Evolutionary conservation across 495 filamentous ascomycete genomes (phyloP).

Genomic region (Cercophora newfieldiana): DNA sequence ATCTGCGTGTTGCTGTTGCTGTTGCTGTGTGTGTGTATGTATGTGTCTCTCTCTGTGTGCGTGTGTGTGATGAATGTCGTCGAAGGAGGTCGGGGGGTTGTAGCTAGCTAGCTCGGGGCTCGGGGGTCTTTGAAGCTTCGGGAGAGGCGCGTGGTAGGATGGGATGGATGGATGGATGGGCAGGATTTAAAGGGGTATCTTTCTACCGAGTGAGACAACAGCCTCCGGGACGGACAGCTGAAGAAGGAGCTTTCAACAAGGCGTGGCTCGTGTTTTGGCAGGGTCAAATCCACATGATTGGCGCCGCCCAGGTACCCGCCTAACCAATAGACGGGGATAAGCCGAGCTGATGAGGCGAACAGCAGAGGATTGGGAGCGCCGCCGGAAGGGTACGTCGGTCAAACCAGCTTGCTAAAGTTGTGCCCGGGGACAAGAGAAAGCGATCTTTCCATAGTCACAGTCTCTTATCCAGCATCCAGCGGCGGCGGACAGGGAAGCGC

Average conservation of each 20-base stretch:
- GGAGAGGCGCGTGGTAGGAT: constrained; percentile 13
- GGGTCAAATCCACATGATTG: constrained; percentile 46
- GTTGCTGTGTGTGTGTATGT: background rate
- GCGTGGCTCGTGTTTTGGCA: constrained; percentile 37
- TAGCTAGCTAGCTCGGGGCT: constrained; percentile 5
- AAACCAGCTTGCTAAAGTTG: constrained; percentile 39
- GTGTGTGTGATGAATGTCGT: background rate
- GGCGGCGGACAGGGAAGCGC: constrained; percentile 36
- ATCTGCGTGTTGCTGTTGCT: too few relatives aligned
- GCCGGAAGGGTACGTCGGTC: constrained; percentile 44
- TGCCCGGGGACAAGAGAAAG: constrained; percentile 33
- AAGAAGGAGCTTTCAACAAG: constrained; percentile 29
- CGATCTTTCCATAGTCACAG: constrained; percentile 44
- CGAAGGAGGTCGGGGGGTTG: background rate
- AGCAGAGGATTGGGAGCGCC: constrained; percentile 35
- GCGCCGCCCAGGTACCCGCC: constrained; percentile 28
- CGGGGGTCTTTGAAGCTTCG: constrained; percentile 5
- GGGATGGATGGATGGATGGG: too few relatives aligned
- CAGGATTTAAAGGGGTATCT: constrained; percentile 19
- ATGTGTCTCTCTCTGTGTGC: background rate
- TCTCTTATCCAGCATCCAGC: constrained; percentile 34
- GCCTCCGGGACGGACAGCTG: constrained; percentile 21
- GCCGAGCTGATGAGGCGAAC: constrained; percentile 31
- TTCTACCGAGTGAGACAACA: constrained; percentile 18
- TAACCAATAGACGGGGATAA: constrained; percentile 43